Conservation (phyloP, 2,329 filamentous ascomycete species). For the Penicillium corylophilum region DNA sequence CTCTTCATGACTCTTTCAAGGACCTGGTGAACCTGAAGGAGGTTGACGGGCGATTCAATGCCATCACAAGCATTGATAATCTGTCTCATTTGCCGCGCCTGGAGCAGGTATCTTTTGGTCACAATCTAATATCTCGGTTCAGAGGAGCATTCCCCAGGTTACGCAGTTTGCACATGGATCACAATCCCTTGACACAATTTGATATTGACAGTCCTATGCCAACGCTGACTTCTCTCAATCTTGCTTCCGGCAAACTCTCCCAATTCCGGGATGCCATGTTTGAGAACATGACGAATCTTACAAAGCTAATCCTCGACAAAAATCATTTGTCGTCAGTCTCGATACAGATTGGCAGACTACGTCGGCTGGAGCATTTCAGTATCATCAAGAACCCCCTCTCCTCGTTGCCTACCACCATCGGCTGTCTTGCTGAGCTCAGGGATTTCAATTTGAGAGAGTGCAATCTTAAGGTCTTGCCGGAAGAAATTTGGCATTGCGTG, state of each 20-base stretch:
- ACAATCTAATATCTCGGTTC: slow-evolving; percentile 90
- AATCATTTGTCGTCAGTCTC: slow-evolving; percentile 95
- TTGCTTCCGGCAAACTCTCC: slow-evolving; percentile 87
- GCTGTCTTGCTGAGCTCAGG: slow-evolving; percentile 78
- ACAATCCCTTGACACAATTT: slow-evolving; percentile 93
- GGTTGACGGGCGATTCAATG: slow-evolving; percentile 92
- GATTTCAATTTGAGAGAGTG: slow-evolving; percentile 90
- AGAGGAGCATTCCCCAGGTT: slow-evolving; percentile 84
- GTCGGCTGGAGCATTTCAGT: slow-evolving; percentile 84
- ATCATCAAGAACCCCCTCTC: slow-evolving; percentile 89
- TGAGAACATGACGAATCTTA: slow-evolving; percentile 79
- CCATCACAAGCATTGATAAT: slow-evolving; percentile 82
- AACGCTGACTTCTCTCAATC: slow-evolving; percentile 79
- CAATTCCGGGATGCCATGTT: slow-evolving; percentile 85
- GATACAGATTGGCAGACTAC: slow-evolving; percentile 77
- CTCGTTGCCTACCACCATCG: slow-evolving; percentile 81
- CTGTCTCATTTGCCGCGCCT: slow-evolving; percentile 80
- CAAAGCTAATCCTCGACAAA: slow-evolving; percentile 84
- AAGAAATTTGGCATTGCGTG: slow-evolving; percentile 94
- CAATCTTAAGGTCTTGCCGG: slow-evolving; percentile 82
- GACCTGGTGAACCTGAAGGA: slow-evolving; percentile 77
- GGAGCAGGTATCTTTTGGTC: slow-evolving; percentile 84
- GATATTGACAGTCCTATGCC: slow-evolving; percentile 75
- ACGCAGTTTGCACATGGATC: slow-evolving; percentile 82
- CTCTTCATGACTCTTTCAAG: slow-evolving; percentile 70